A percentile compares a stretch with the other conserved stretches of the same genome.
These are phyloP conservation scores for Fusarium miscanthi DNA, from an alignment of 2,329 filamentous ascomycete genomes.

Conservation along the genomic window DNA sequence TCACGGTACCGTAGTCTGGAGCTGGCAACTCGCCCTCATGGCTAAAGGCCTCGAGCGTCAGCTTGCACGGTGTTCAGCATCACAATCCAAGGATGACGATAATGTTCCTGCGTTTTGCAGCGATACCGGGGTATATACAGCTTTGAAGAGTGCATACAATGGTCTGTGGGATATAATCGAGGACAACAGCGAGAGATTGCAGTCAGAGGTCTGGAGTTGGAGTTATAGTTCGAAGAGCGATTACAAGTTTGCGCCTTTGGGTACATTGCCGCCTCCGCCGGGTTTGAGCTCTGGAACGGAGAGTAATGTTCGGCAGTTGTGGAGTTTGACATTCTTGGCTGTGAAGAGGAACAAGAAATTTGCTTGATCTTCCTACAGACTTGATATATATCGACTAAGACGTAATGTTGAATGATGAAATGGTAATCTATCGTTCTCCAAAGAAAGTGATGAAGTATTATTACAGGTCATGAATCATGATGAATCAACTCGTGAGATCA, in stretches of 20 bases:
- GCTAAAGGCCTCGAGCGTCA: slow-evolving; percentile 68
- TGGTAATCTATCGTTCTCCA: accelerated
- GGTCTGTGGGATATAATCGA: slow-evolving; percentile 71
- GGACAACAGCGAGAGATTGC: slow-evolving; percentile 61
- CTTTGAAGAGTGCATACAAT: slow-evolving; percentile 64
- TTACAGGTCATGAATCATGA: too few relatives aligned
- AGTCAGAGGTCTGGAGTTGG: slow-evolving; percentile 73
- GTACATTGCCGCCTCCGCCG: slow-evolving; percentile 30
- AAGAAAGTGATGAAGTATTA: accelerated
- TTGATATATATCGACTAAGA: too few relatives aligned
- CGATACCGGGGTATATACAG: slow-evolving; percentile 56
- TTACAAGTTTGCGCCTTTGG: slow-evolving; percentile 40
- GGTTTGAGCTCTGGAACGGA: slow-evolving; percentile 25
- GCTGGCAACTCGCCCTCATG: slow-evolving; percentile 74
- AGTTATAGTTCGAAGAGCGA: slow-evolving; percentile 52
- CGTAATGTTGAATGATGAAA: accelerated
- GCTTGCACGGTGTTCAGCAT: slow-evolving; percentile 60
- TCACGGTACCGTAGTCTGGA: slow-evolving; percentile 73
- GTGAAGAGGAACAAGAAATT: slow-evolving; percentile 18
- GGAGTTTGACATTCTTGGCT: slow-evolving; percentile 36
- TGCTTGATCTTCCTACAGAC: not conserved
- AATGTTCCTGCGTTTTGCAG: slow-evolving; percentile 61
- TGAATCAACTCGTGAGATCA: not conserved
- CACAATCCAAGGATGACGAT: not conserved
- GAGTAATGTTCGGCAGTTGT: slow-evolving; percentile 36